Evolutionary conservation across 2,329 filamentous ascomycete genomes (phyloP).

Genomic region (Colletotrichum lindemuthianum): DNA sequence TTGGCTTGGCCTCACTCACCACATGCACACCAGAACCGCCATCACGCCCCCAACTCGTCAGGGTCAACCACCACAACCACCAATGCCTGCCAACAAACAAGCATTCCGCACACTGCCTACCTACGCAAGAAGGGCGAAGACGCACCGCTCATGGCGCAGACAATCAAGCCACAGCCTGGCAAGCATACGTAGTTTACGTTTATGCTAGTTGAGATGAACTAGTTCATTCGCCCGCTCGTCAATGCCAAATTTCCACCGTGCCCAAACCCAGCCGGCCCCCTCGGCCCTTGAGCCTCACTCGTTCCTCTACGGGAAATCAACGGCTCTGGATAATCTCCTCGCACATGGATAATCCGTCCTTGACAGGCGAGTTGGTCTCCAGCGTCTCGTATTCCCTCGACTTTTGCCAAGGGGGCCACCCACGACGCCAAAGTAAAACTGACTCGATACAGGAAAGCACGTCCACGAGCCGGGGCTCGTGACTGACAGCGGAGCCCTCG

Average conservation of each 20-base stretch:
- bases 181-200: conserved; percentile 11
- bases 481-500: conserved; percentile 34
- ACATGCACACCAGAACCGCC: neutral
- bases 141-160: neutral
- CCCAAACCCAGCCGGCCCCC: conserved; percentile 2
- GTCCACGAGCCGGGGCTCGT: conserved; percentile 18
- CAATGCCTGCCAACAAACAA: too few species aligned
- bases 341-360: conserved; percentile 29
- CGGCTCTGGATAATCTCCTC: conserved; percentile 29
- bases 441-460: conserved; percentile 34
- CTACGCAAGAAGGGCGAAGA: too few species aligned
- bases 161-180: neutral
- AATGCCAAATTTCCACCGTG: conserved; percentile 12
- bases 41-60: neutral
- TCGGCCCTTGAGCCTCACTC: conserved; percentile 28
- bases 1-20: conserved; percentile 25
- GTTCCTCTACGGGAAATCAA: conserved; percentile 26
- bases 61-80: too few species aligned
- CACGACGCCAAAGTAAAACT: conserved; percentile 24
- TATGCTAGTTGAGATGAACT: conserved; percentile 27
- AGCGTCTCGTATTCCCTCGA: conserved; percentile 31
- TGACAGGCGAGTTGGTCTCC: conserved; percentile 29
- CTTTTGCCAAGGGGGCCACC: conserved; percentile 2
- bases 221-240: conserved; percentile 5
- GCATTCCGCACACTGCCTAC: too few species aligned